Evolutionary conservation across 129 eudicot species (phyloP).

Genomic region (Flaveria linearis): DNA sequence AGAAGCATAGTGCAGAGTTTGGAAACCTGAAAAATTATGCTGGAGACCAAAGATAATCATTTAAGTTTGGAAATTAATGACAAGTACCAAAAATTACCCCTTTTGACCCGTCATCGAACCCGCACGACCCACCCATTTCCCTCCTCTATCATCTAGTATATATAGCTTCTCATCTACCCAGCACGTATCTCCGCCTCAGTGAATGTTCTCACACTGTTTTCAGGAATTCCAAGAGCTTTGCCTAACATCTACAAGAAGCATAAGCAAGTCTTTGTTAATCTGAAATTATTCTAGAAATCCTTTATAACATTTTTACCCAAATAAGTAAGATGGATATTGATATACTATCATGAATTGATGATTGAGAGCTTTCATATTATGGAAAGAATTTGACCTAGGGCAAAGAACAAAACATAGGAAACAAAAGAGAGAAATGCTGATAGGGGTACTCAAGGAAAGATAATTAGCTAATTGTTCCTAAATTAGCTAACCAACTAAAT

Average conservation of each 20-base stretch:
- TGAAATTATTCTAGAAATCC: background rate
- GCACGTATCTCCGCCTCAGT: constrained; percentile 98
- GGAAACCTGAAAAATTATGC: constrained; percentile 82
- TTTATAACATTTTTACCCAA: background rate
- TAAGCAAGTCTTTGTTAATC: constrained; percentile 17
- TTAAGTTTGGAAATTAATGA: constrained; percentile 33
- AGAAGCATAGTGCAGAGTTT: constrained; percentile 88
- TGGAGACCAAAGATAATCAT: constrained; percentile 26
- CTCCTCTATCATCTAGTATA: constrained; percentile 2
- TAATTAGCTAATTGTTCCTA: background rate
- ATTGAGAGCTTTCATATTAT: background rate
- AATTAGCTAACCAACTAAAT: background rate
- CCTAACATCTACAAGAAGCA: constrained; percentile 69
- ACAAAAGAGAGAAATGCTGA: background rate
- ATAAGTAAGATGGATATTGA: background rate
- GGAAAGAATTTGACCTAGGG: background rate
- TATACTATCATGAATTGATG: background rate
- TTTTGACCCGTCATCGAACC: background rate
- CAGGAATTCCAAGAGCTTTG: constrained; percentile 85
- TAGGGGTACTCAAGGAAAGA: background rate
- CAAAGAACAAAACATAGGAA: background rate
- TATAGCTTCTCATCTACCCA: constrained; percentile 49
- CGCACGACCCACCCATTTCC: background rate
- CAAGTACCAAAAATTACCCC: background rate
- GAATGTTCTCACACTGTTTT: constrained; percentile 77